Percentiles rank a stretch among this genome's conserved stretches.
phyloP scores from a whole-genome alignment of 169 alveolate genomes.

The Cryptosporidium ubiquitum region DNA sequence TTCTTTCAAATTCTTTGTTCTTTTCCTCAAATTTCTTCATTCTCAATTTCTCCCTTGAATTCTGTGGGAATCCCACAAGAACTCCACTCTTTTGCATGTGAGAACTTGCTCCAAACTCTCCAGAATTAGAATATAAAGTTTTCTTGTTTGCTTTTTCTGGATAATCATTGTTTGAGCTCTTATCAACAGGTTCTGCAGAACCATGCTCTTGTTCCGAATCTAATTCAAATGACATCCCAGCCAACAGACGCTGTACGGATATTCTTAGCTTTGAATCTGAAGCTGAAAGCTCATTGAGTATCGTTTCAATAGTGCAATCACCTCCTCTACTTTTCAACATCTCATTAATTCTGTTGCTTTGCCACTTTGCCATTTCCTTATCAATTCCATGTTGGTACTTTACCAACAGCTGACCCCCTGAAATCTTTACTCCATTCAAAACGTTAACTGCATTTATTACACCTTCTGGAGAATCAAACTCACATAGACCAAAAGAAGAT shows the following conservation, averaged over 20 bases:
- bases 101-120: neutral
- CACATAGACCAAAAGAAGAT: constrained; percentile 81
- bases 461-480: constrained; percentile 79
- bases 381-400: constrained; percentile 72
- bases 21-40: neutral
- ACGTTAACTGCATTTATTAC: constrained; percentile 77
- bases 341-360: constrained; percentile 56
- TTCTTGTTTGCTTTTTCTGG: neutral
- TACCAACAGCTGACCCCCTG: constrained; percentile 20
- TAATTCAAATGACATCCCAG: constrained; percentile 18
- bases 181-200: neutral
- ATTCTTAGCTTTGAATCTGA: constrained; percentile 19
- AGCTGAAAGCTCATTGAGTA: constrained; percentile 38
- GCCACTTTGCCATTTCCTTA: constrained; percentile 54
- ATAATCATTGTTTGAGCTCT: neutral
- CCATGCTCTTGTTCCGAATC: neutral
- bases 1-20: neutral
- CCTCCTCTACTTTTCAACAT: constrained; percentile 59
- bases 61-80: neutral
- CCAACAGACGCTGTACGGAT: constrained; percentile 29
- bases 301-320: constrained; percentile 67
- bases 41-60: constrained; percentile 34
- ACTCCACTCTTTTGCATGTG: neutral
- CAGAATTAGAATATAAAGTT: neutral
- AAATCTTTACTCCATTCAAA: constrained; percentile 75